phyloP scores from a whole-genome alignment of 768 basidiomycete species.

The Phanerochaete carnosa region DNA sequence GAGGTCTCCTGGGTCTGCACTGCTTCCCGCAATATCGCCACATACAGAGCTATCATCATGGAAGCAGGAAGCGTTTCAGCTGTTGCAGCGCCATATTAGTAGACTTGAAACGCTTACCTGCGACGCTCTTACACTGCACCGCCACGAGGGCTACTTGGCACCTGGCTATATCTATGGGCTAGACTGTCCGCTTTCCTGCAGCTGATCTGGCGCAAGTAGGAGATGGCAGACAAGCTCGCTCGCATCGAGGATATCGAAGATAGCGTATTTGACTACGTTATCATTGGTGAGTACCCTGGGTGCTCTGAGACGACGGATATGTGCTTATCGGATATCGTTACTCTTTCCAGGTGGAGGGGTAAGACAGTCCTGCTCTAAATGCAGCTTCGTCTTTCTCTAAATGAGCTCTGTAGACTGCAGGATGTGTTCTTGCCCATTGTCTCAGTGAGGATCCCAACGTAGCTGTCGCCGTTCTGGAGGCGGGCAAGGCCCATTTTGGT shows the following conservation, averaged over 20 bases:
- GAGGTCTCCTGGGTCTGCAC: too few species aligned
- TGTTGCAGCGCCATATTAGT: too few species aligned
- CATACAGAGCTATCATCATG: too few species aligned
- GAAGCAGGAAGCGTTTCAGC: too few species aligned
- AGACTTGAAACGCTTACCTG: too few species aligned
- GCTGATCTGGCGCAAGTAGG: neutral
- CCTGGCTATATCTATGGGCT: too few species aligned
- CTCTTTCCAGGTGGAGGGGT: neutral
- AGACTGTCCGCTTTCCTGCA: too few species aligned
- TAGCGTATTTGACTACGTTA: neutral
- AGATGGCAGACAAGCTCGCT: neutral
- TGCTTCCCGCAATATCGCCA: too few species aligned
- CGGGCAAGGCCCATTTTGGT: constrained; percentile 16
- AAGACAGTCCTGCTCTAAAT: neutral
- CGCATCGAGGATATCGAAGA: neutral
- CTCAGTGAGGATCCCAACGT: neutral
- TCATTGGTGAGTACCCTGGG: neutral
- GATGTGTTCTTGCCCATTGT: constrained; percentile 6
- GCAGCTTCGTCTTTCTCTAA: neutral
- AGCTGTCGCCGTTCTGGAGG: constrained; percentile 27
- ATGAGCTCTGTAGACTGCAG: neutral
- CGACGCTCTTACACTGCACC: too few species aligned
- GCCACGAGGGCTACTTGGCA: too few species aligned
- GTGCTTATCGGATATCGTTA: too few species aligned
- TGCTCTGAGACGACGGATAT: too few species aligned